These are phyloP conservation scores for Uronychia binucleata DNA, from an alignment of 73 alveolate species.

Conservation along the genomic window DNA sequence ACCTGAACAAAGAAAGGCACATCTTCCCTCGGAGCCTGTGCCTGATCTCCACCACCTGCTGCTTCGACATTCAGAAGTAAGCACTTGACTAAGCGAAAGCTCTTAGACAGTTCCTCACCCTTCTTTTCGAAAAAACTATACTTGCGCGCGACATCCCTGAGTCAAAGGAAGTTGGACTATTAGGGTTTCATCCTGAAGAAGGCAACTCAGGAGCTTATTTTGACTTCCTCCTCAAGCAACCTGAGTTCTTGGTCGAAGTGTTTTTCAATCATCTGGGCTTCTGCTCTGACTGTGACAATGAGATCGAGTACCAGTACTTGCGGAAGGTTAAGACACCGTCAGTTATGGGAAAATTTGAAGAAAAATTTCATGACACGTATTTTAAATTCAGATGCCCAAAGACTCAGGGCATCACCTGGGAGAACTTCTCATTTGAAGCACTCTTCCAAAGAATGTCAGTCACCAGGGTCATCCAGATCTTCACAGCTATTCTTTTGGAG, in stretches of 20 bases:
- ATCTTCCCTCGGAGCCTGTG: background rate
- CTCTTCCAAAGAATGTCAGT: background rate
- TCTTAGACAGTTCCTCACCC: background rate
- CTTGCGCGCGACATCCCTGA: background rate
- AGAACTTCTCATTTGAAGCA: background rate
- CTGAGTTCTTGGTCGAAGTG: background rate
- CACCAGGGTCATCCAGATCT: too few species aligned
- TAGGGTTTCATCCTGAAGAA: background rate
- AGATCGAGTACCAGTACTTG: background rate
- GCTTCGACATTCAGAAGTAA: background rate
- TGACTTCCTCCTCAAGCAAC: slow-evolving; percentile 1
- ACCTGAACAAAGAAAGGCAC: background rate
- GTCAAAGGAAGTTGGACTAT: background rate
- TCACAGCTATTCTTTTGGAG: background rate
- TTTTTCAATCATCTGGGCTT: background rate
- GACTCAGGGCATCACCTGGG: background rate
- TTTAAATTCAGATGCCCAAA: background rate
- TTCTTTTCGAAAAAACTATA: background rate
- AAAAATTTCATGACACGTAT: background rate
- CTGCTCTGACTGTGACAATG: background rate
- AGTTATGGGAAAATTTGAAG: background rate
- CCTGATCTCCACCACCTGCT: background rate
- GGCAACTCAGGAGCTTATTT: too few species aligned
- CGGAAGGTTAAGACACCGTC: background rate
- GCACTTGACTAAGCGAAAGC: background rate